These are phyloP conservation scores for Plantago elongata DNA, from an alignment of 257 asterid species.

Conservation along the genomic window DNA sequence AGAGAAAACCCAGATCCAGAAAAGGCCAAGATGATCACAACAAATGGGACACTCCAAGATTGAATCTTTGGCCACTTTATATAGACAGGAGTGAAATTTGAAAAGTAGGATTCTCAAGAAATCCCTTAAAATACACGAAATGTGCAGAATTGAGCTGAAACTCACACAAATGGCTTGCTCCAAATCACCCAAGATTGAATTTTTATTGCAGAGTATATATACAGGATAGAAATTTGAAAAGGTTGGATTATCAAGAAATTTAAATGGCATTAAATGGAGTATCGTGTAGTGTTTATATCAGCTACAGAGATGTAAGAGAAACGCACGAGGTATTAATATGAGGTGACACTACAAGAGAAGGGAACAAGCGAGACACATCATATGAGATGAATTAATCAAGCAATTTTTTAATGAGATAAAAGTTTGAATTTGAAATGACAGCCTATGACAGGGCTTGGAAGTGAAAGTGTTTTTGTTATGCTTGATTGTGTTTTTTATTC, in stretches of 20 bases:
- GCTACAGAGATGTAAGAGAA: neutral
- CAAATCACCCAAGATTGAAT: neutral
- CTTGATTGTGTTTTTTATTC: neutral
- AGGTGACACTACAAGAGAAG: constrained; percentile 4
- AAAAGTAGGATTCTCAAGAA: neutral
- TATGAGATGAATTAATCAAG: too few relatives aligned
- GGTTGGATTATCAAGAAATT: constrained; percentile 6
- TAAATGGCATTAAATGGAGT: neutral
- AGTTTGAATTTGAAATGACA: too few relatives aligned
- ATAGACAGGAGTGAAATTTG: constrained; percentile 7
- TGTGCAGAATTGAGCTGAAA: too few relatives aligned
- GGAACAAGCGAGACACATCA: neutral
- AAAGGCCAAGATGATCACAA: constrained; percentile 20
- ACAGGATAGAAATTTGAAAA: neutral
- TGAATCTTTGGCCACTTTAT: constrained; percentile 16
- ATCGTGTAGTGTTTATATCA: constrained; percentile 3
- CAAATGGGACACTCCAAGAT: constrained; percentile 23
- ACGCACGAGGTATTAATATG: constrained; percentile 1
- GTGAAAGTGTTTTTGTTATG: neutral
- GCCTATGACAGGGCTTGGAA: too few relatives aligned
- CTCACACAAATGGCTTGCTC: too few relatives aligned
- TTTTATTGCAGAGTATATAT: constrained; percentile 1
- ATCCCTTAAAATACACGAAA: too few relatives aligned
- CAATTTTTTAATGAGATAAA: too few relatives aligned
- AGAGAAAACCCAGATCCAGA: constrained; percentile 39